A percentile compares a stretch with the other conserved stretches of the same genome.
phyloP scores from a whole-genome alignment of 2,329 filamentous ascomycete species.

The Aureobasidium sp. region DNA sequence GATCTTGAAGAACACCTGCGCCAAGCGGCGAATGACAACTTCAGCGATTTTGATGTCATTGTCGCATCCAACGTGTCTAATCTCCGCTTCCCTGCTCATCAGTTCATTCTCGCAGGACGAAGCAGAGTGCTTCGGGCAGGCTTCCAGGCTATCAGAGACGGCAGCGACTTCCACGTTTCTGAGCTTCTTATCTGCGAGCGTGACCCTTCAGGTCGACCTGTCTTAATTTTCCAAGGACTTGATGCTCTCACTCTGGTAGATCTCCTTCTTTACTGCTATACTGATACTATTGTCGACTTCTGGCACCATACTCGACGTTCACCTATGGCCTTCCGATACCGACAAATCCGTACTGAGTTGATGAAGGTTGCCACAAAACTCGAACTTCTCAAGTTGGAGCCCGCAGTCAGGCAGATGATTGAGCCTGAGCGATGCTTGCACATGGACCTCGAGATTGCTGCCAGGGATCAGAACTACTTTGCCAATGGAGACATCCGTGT shows the following conservation, averaged over 20 bases:
- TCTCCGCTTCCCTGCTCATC: slow-evolving; percentile 70
- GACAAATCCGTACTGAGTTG: slow-evolving; percentile 74
- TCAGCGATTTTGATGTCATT: slow-evolving; percentile 38
- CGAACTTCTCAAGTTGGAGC: slow-evolving; percentile 64
- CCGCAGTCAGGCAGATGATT: slow-evolving; percentile 68
- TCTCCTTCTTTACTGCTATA: slow-evolving; percentile 71
- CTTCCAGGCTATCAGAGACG: slow-evolving; percentile 40
- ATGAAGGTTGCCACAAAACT: slow-evolving; percentile 75
- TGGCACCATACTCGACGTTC: slow-evolving; percentile 73
- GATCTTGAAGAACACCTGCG: slow-evolving; percentile 51
- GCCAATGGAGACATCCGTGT: slow-evolving; percentile 72
- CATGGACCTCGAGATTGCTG: slow-evolving; percentile 62
- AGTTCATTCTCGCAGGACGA: slow-evolving; percentile 69
- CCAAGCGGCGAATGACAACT: slow-evolving; percentile 28
- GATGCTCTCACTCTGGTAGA: slow-evolving; percentile 77
- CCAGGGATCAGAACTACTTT: slow-evolving; percentile 64
- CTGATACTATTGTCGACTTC: slow-evolving; percentile 70
- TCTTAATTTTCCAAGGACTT: slow-evolving; percentile 61
- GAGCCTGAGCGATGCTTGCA: slow-evolving; percentile 58
- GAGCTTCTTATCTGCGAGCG: slow-evolving; percentile 56
- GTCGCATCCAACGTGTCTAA: slow-evolving; percentile 56
- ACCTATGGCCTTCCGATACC: slow-evolving; percentile 64
- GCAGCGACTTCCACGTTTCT: slow-evolving; percentile 49
- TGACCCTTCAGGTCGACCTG: slow-evolving; percentile 43
- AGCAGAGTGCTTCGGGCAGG: slow-evolving; percentile 61